Base-by-base conservation (phyloP, 495 filamentous ascomycete species). In the Xylaria intraflava region DNA sequence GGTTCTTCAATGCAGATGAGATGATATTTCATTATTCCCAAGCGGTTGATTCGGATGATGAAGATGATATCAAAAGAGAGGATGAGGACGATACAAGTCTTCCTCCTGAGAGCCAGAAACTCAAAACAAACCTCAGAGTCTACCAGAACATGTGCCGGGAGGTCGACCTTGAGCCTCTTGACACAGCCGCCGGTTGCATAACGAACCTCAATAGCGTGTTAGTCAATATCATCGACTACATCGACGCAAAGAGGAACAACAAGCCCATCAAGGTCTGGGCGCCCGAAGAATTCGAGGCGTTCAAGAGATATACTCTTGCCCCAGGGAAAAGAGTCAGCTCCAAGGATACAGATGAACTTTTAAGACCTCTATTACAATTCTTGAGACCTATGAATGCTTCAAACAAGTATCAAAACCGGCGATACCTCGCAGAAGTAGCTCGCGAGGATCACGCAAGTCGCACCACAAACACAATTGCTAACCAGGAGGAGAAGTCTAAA, bases 211-310 rank as follows among this genome's bases (percentile, higher is more conserved):
- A 64, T 16, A 62, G 46, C 3, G 62, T 72, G 16, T 56, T 76
- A 3, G 71, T 82, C 59, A 81, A 81, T 53, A 68, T 80, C 26
- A 65, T 81, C 1, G 77, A 82, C 58, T 60, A 80, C 1, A 68
- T 81, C 11, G 73, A 83, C 16, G 62, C 66, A 20, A 67, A 68
- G 49, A 69, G 65, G 14, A 58, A 59, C 3, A 56, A 59, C 1
- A 51, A 50, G 3, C 42, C 39, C 3, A 62, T 75, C 3, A 45
- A 51, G 27, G 54, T 62, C 19, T 79, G 78, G 63, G 23, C 14
- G 1, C 61, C 52, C 36, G 6, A 33, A 0, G 62, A 49, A 24
- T 53, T 64, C 20, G 20, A 42, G 0, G 53, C 47, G n/a, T 71
- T 81, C 49, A 62, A 60, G 2, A 9, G 44, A 0, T 79, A 82